Evolutionary conservation across 345 rosid genomes (phyloP), one percentile per base, ranked within the genome.

Genomic region (Eucalyptus rudis): DNA sequence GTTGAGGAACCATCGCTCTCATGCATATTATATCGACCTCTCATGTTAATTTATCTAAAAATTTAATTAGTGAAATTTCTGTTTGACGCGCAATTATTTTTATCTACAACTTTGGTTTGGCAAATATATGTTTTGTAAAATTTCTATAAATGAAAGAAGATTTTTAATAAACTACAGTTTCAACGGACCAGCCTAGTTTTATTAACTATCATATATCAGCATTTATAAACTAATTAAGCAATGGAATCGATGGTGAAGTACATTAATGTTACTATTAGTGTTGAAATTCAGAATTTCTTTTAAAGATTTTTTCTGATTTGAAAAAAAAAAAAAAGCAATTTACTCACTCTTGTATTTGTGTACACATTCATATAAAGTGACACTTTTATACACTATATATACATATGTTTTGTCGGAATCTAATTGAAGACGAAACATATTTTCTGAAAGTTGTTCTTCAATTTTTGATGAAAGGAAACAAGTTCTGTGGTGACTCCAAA

Each of bases 401-500:
- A 36, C 44, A 19, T 71, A 1, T 52, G 56, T 52, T 52, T 52
- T 1, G 10, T 52, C 0, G 0, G 56, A 52, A 52, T 19, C 4
- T 19, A 52, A 17, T 52, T 17, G 9, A 52, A 0, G 9, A 51
- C 1, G 2, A 52, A 52, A 52, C 9, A 52, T 52, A 52, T 52
- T 52, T 52, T 52, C 1, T 4, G 0, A 52, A 52, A 52, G 56
- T 17, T 52, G 4, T 52, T 52, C 24, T 52, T 52, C 56, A 52
- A 51, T 0, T 52, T 52, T 17, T 52, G 0, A 52, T 52, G 24
- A 52, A 52, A 52, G 0, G 56, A 52, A 4, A 52, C 4, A 19
- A 0, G 10, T 52, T 52, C 2, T 52, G 4, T 52, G 56, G 1
- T 52, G 24, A 52, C 0, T 52, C 24, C 56, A 52, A 52, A 52